phyloP scores from a whole-genome alignment of 164 flowering plant genomes.

The Stephania japonica region DNA sequence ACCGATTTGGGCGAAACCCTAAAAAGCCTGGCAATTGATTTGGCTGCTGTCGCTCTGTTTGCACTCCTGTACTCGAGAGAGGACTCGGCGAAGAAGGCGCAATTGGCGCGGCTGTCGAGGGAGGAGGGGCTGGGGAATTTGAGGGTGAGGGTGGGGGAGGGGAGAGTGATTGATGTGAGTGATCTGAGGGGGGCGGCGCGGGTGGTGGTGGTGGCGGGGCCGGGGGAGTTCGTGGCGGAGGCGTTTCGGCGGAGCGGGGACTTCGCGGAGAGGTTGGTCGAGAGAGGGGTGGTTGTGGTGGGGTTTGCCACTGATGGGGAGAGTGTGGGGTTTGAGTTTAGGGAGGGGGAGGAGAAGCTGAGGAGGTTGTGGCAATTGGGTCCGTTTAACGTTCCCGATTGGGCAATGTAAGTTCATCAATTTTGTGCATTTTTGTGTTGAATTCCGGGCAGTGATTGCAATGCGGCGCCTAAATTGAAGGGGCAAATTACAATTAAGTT shows the following conservation, averaged over 20 bases:
- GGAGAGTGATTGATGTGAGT: conserved; percentile 48
- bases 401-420: conserved; percentile 60
- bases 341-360: conserved; percentile 26
- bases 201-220: conserved; percentile 82
- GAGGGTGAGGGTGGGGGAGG: conserved; percentile 65
- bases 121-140: conserved; percentile 88
- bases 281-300: conserved; percentile 86
- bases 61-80: conserved; percentile 71
- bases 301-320: conserved; percentile 71
- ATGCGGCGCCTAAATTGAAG: too few relatives aligned
- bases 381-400: conserved; percentile 59
- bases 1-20: conserved; percentile 45
- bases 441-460: too few relatives aligned
- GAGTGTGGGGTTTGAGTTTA: conserved; percentile 41
- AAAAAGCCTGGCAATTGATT: conserved; percentile 68
- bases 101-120: conserved; percentile 74
- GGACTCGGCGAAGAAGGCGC: conserved; percentile 63
- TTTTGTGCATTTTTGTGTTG: not conserved
- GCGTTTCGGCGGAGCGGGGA: conserved; percentile 53
- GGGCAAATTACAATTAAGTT: too few relatives aligned
- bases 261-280: conserved; percentile 59
- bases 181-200: conserved; percentile 76
- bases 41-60: conserved; percentile 71
- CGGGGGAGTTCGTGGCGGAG: conserved; percentile 56
- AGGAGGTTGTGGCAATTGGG: conserved; percentile 83